Percentiles rank a stretch among this genome's conserved stretches.
phyloP scores from a whole-genome alignment of 2,329 filamentous ascomycete genomes.

The Rosellinia necatrix region DNA sequence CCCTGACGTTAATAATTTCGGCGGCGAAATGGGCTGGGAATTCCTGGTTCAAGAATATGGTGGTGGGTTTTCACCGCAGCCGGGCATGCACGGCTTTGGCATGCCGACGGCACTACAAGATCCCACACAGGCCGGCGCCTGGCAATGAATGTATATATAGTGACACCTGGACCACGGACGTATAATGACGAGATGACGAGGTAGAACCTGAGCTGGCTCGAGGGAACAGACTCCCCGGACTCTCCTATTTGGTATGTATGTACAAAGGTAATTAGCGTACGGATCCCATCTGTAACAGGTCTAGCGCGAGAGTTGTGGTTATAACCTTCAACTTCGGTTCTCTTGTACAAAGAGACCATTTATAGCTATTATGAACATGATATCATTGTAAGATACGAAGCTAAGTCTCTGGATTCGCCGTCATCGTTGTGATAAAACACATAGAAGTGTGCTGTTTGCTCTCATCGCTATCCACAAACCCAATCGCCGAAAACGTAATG shows the following conservation, averaged over 20 bases:
- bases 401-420: no score
- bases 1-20: slow-evolving; percentile 40
- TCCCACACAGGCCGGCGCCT: slow-evolving; percentile 24
- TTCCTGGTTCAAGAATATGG: slow-evolving; percentile 40
- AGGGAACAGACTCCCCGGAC: background rate
- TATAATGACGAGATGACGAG: slow-evolving; percentile 22
- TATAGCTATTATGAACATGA: no score
- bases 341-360: no score
- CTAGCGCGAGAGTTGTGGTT: background rate
- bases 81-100: slow-evolving; percentile 24
- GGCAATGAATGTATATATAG: slow-evolving; percentile 25
- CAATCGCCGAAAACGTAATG: no score
- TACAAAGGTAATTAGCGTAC: slow-evolving; percentile 1
- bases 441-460: no score
- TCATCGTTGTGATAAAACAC: no score
- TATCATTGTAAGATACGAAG: no score
- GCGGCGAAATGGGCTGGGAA: slow-evolving; percentile 43
- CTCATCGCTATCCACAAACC: no score
- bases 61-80: slow-evolving; percentile 34
- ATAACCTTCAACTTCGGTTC: no score
- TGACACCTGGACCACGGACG: slow-evolving; percentile 1
- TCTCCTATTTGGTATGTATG: slow-evolving; percentile 8
- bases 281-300: background rate
- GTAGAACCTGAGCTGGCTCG: slow-evolving; percentile 11
- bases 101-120: slow-evolving; percentile 15